phyloP scores from a whole-genome alignment of 2,329 filamentous ascomycete genomes.

The Pyrenophora tritici-repentis region DNA sequence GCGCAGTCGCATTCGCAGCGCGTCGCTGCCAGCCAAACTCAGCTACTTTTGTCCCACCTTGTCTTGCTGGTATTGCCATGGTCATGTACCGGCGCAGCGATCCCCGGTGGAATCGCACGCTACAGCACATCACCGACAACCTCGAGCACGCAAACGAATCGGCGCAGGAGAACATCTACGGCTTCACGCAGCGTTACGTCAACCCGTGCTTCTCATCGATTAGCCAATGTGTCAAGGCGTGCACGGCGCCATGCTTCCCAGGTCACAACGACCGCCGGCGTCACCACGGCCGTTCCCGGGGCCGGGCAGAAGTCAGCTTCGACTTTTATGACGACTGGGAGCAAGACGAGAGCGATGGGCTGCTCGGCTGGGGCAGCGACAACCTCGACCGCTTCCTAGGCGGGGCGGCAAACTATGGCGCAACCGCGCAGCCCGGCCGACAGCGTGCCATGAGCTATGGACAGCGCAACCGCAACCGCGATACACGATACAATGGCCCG shows the following conservation, averaged over 20 bases:
- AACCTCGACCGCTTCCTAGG: constrained; percentile 84
- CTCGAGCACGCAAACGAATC: constrained; percentile 89
- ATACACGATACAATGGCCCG: constrained; percentile 34
- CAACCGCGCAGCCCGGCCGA: constrained; percentile 63
- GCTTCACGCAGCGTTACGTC: constrained; percentile 84
- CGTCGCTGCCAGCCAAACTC: constrained; percentile 18
- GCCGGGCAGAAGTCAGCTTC: constrained; percentile 80
- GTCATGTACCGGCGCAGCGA: constrained; percentile 68
- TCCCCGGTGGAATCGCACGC: constrained; percentile 87
- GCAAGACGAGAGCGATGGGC: constrained; percentile 63
- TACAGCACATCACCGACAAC: constrained; percentile 90
- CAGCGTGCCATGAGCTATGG: constrained; percentile 91
- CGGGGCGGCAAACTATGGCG: constrained; percentile 63
- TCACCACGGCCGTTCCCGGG: constrained; percentile 62
- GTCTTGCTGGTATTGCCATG: constrained; percentile 7
- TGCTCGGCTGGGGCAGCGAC: constrained; percentile 78
- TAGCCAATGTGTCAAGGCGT: constrained; percentile 66
- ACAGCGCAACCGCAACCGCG: constrained; percentile 58
- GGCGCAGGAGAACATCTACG: constrained; percentile 89
- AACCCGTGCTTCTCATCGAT: constrained; percentile 76
- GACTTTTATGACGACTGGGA: constrained; percentile 99
- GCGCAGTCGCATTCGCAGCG: constrained; percentile 29
- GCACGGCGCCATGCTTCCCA: constrained; percentile 74
- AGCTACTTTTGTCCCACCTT: constrained; percentile 13
- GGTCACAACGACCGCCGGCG: constrained; percentile 76